Base-by-base conservation (phyloP, 768 basidiomycete species). In the Rhodotorula sphaerocarpa region DNA sequence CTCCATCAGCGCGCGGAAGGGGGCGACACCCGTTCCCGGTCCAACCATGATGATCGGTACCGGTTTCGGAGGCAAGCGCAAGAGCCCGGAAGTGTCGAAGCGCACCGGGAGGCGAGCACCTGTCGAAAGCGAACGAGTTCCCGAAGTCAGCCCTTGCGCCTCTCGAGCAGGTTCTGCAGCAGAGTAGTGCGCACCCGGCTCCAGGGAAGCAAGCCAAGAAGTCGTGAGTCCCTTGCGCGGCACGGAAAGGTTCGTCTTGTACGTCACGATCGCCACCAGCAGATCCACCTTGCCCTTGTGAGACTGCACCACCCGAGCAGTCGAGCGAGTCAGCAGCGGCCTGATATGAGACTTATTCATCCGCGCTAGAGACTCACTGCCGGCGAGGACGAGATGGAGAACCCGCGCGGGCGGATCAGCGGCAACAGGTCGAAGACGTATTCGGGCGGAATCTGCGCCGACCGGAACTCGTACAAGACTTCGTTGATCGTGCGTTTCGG, bases 11-110 rank as follows among this genome's bases (percentile, higher is more conserved):
- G 91, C 83, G 53, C 90, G 79, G 83, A 95, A 87, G 0, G 95
- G 92, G 1, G 92, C 92, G 10, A 97, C 78, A 18, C 95, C 95
- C 0, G 93, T 97, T 0, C 93, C 95, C 20, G 95, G 95, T 0
- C 92, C 92, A 33, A 99, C 78, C 69, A 90, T 88, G 43, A 97
- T 84, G 7, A 68, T 80, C 83, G 28, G 76, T 70, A 25, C 76
- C 73, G 57, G 78, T 73, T 0, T 74, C 0, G 52, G 25, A 0
- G 67, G 67, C 0, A 68, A 46, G n/a, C 39, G 33, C 14, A 68
- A 70, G 50, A 77, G 66, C 3, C 76, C 78, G 1, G 76, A 77
- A 0, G 71, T 56, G 7, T 74, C 72, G 31, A 90, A 77, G 2
- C 82, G 82, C 18, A 92, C 78, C 5, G 79, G 79, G 20, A 93